Conservation (phyloP, 495 filamentous ascomycete genomes). For the Pyrenopolyporus hunteri region DNA sequence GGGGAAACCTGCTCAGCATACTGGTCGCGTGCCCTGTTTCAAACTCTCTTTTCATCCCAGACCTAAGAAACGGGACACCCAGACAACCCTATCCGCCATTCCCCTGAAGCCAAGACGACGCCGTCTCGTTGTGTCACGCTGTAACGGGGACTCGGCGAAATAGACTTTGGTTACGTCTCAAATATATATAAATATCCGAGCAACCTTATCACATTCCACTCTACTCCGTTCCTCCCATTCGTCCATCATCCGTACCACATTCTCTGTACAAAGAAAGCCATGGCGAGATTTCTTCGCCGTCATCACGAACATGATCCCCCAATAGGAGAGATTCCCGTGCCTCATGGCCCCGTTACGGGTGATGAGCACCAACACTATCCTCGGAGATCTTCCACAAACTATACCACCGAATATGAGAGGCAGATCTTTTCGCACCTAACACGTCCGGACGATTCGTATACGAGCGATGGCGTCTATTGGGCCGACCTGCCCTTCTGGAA, state of each 20-base stretch:
- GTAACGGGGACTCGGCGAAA: conserved; percentile 11
- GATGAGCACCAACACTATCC: conserved; percentile 51
- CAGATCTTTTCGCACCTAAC: conserved; percentile 75
- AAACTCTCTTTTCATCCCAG: not conserved
- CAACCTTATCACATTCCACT: not conserved
- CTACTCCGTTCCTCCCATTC: not conserved
- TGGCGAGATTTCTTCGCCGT: conserved; percentile 46
- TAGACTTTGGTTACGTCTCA: conserved; percentile 15
- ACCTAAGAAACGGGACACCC: not conserved
- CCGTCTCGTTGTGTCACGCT: conserved; percentile 3
- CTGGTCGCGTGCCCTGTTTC: conserved; percentile 13
- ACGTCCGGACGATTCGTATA: conserved; percentile 83
- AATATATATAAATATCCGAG: not conserved
- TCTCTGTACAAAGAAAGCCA: no score
- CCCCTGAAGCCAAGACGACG: conserved; percentile 24
- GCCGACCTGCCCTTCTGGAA: conserved; percentile 74
- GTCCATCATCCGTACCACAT: conserved; percentile 1
- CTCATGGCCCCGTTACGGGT: conserved; percentile 55
- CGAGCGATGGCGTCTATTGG: conserved; percentile 82
- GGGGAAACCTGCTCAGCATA: conserved; percentile 7
- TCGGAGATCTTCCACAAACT: conserved; percentile 47
- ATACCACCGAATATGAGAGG: conserved; percentile 62
- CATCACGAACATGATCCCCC: conserved; percentile 51
- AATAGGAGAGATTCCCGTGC: conserved; percentile 53
- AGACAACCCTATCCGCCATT: not conserved